These are phyloP conservation scores for Backusella tarrabulga DNA, from an alignment of 192 early-diverging fungal species.

Conservation along the genomic window DNA sequence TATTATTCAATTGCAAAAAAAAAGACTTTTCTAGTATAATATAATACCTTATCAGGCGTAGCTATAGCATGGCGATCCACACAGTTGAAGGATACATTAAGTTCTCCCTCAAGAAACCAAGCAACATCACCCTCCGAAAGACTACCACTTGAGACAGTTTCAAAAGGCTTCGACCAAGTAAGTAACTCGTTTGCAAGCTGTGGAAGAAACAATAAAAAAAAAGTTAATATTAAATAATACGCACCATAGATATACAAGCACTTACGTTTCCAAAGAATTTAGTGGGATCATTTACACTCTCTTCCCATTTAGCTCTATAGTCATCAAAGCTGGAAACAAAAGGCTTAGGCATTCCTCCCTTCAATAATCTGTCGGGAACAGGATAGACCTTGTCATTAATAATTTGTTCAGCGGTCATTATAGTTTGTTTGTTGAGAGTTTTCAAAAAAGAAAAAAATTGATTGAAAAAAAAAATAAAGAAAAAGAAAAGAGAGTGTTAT, in stretches of 20 bases:
- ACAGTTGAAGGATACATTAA: constrained; percentile 94
- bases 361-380: constrained; percentile 63
- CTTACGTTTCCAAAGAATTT: constrained; percentile 79
- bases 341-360: constrained; percentile 58
- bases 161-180: constrained; percentile 80
- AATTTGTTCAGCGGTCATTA: constrained; percentile 4
- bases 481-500: neutral
- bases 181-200: constrained; percentile 77
- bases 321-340: constrained; percentile 69
- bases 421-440: neutral
- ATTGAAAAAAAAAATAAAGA: constrained; percentile 10
- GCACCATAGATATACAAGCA: neutral
- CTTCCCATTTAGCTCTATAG: constrained; percentile 78
- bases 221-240: neutral
- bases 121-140: constrained; percentile 84
- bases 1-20: constrained; percentile 15
- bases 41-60: constrained; percentile 68
- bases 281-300: constrained; percentile 74
- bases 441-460: constrained; percentile 16
- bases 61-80: constrained; percentile 82
- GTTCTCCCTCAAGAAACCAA: constrained; percentile 90
- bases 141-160: constrained; percentile 64
- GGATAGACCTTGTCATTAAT: constrained; percentile 27
- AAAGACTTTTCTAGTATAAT: neutral
- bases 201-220: neutral